Base-by-base conservation (phyloP, 1,284 basidiomycete genomes). In the Cronartium quercuum region DNA sequence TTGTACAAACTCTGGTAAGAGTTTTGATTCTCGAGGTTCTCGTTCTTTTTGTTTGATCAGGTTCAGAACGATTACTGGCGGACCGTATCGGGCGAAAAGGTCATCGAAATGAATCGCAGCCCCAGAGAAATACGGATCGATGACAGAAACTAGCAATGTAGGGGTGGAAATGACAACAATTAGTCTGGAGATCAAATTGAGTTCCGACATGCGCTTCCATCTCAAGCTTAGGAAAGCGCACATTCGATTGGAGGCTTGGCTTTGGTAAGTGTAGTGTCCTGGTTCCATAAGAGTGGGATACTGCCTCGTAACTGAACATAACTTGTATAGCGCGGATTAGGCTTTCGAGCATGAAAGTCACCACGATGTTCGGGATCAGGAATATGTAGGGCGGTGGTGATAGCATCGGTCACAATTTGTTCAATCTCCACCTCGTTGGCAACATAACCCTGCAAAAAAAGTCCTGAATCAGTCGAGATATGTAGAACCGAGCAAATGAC, bases 351-450 rank as follows among this genome's bases (percentile, higher is more conserved):
- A 61, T 41, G 63, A 77, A 37, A 68, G 68, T 65, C 73, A 67
- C 40, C 64, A 40, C 57, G 76, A n/a, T 55, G 51, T 91, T 81
- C 95, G 94, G 0, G 93, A 88, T 0, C 71, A 21, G 71, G 71
- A 9, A 75, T 57, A 66, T 75, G 71, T 15, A 75, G 55, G 18
- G 71, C 65, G 2, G 94, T 98, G 0, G 93, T 95, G 6, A 94
- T 82, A 0, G 92, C 91, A 80, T 98, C 95, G 2, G 90, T 92
- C 0, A 98, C 94, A 68, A 98, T 96, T 80, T 99, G 96, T 80
- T 99, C 96, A 0, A 94, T 98, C 83, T 99, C 96, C 1, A 99
- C 96, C 82, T 98, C 96, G 80, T 99, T 99, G 0, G 95, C 96
- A 1, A 98, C 96, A 80, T 97, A 92, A 1, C 96, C 96, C 91